Percentiles rank a stretch among this genome's conserved stretches.
phyloP scores from a whole-genome alignment of 371 early-diverging fungal species.

The Actinomucor elegans region DNA sequence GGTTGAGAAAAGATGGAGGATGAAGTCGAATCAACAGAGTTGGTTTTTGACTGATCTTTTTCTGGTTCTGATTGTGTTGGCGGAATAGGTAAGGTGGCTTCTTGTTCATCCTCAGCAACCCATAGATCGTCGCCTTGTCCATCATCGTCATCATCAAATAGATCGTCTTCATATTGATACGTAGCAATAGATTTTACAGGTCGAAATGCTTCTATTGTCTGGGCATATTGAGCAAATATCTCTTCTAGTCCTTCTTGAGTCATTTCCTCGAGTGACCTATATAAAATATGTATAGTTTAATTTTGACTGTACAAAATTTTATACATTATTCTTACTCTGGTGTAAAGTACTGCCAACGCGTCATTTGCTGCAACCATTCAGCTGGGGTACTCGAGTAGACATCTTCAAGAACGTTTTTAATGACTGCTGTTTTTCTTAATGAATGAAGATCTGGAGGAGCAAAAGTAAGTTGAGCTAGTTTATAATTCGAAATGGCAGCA shows the following conservation, averaged over 20 bases:
- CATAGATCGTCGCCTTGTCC: conserved; percentile 17
- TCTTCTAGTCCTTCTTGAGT: conserved; percentile 47
- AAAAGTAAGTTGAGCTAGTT: conserved; percentile 57
- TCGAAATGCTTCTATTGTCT: conserved; percentile 46
- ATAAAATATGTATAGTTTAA: background rate
- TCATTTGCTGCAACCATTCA: conserved; percentile 57
- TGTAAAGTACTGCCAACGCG: conserved; percentile 53
- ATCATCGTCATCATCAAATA: conserved; percentile 22
- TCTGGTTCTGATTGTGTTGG: background rate
- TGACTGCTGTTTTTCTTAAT: conserved; percentile 46
- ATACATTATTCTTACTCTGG: conserved; percentile 39
- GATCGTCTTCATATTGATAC: conserved; percentile 24
- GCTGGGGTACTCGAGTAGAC: conserved; percentile 43
- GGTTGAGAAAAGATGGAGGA: conserved; percentile 24
- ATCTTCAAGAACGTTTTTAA: conserved; percentile 47
- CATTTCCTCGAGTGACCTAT: conserved; percentile 46
- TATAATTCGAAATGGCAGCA: conserved; percentile 54
- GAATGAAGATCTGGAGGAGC: conserved; percentile 50
- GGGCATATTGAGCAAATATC: conserved; percentile 46
- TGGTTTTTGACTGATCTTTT: background rate
- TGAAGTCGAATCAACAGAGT: background rate
- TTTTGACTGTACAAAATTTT: background rate
- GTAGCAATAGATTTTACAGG: conserved; percentile 18
- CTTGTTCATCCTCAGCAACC: conserved; percentile 17
- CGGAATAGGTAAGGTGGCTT: background rate